Evolutionary conservation across 345 rosid species (phyloP).

Genomic region (Hypericum androsaemum): DNA sequence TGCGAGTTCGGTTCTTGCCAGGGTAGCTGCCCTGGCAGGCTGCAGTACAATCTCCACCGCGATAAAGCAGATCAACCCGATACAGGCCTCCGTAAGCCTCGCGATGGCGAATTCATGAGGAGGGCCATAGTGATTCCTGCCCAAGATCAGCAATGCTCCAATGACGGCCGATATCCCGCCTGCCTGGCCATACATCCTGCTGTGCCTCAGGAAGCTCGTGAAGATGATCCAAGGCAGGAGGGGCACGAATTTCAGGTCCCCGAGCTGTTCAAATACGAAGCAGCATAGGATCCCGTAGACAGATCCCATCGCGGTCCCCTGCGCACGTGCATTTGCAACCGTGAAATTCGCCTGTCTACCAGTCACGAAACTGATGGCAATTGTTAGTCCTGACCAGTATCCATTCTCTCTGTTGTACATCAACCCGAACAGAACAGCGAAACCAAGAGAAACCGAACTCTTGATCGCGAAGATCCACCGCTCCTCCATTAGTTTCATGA

Average conservation of each 20-base stretch:
- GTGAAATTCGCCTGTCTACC: slow-evolving; percentile 50
- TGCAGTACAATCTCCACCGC: slow-evolving; percentile 34
- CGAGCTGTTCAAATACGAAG: slow-evolving; percentile 25
- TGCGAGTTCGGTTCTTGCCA: slow-evolving; percentile 40
- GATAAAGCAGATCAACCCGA: slow-evolving; percentile 48
- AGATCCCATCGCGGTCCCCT: slow-evolving; percentile 73
- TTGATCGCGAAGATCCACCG: slow-evolving; percentile 41
- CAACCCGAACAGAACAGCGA: slow-evolving; percentile 52
- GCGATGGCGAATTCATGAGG: slow-evolving; percentile 49
- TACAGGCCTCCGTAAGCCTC: slow-evolving; percentile 45
- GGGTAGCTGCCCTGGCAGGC: slow-evolving; percentile 48
- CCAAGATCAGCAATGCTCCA: slow-evolving; percentile 57
- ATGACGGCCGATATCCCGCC: slow-evolving; percentile 49
- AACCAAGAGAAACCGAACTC: slow-evolving; percentile 55
- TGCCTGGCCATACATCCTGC: slow-evolving; percentile 56
- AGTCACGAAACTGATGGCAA: slow-evolving; percentile 52
- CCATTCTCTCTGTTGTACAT: slow-evolving; percentile 42
- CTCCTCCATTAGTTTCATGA: slow-evolving; percentile 21
- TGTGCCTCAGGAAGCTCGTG: slow-evolving; percentile 48
- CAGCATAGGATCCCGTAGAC: slow-evolving; percentile 51
- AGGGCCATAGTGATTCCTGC: slow-evolving; percentile 45
- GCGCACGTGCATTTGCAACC: slow-evolving; percentile 51
- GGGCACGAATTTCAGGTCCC: slow-evolving; percentile 37
- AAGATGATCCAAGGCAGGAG: slow-evolving; percentile 56
- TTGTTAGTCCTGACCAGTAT: slow-evolving; percentile 71